Evolutionary conservation across 2,329 filamentous ascomycete species (phyloP), one percentile per base, ranked within the genome.

Genomic region (Calonectria hawksworthii): DNA sequence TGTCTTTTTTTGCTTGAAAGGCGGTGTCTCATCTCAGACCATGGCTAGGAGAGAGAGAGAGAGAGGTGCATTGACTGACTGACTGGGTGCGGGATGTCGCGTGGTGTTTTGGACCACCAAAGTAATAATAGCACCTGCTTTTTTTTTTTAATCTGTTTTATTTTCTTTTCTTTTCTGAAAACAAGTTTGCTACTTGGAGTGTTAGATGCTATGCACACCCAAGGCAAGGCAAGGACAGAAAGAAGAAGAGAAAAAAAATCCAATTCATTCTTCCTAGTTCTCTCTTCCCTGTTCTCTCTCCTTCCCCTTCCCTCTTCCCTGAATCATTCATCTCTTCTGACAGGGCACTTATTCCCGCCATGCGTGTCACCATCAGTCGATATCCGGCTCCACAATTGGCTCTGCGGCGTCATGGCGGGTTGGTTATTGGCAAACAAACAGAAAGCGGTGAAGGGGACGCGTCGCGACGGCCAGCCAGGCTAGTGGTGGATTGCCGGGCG

Each of bases 21-120:
- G 70, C 71, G 56, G 70, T 73, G 72, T 70, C 72, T 73, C 59
- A 67, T 70, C 72, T 73, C 59, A 54, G 50, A 51, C 63, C 50
- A 61, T 28, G 32, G 18, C 47, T 41, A 44, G 54, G 38, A 23
- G 10, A 23, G 23, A n/a, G n/a, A n/a, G n/a, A n/a, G n/a, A 38
- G 54, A 23, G 41, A 26, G 30, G 32, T 6, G 13, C 11, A 44
- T 61, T 59, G 54, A 23, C n/a, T 59, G 52, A 13, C 10, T 54
- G n/a, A 23, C 34, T 14, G 13, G 34, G 18, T 30, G 38, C 36
- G 30, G 68, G 13, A 38, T 9, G n/a, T 56, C 71, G 71, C 66
- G 72, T 70, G 67, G 66, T 73, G 66, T 70, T 69, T 50, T 56
- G 56, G n/a, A 38, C 34, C 34, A 18, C 4, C n/a, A n/a, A n/a